Percentiles rank a stretch among this genome's conserved stretches.
Evolutionary conservation across 2,329 filamentous ascomycete species (phyloP).

Genomic region (Aspergillus floridensis): DNA sequence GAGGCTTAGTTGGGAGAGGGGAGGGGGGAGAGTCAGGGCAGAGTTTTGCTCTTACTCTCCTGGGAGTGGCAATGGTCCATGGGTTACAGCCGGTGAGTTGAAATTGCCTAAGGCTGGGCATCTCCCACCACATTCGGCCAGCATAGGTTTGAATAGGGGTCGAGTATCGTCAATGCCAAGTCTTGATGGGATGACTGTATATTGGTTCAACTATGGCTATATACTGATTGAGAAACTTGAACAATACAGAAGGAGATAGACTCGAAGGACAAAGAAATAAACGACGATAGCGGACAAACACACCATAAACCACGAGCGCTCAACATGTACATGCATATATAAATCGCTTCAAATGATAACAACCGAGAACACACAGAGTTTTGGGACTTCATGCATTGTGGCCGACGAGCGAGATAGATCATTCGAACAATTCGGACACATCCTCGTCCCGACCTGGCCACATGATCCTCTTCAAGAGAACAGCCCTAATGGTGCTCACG

Average conservation of each 20-base stretch:
- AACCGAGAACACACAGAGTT: neutral
- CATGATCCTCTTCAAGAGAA: conserved; percentile 54
- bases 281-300: neutral
- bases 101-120: neutral
- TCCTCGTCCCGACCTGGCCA: conserved; percentile 63
- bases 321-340: neutral
- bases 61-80: neutral
- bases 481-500: conserved; percentile 49
- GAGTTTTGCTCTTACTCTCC: neutral
- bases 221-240: neutral
- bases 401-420: neutral
- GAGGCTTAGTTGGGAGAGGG: neutral
- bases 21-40: neutral
- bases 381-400: neutral
- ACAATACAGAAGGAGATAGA: neutral
- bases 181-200: neutral
- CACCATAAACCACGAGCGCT: neutral
- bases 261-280: neutral
- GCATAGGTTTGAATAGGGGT: neutral
- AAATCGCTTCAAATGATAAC: neutral
- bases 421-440: conserved; percentile 28
- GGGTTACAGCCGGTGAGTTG: neutral
- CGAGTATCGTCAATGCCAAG: neutral
- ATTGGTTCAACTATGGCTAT: neutral
- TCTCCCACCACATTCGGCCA: no score